Evolutionary conservation across 140 eudicot genomes (phyloP), one percentile per base, ranked within the genome.

Genomic region (Cichorium intybus): DNA sequence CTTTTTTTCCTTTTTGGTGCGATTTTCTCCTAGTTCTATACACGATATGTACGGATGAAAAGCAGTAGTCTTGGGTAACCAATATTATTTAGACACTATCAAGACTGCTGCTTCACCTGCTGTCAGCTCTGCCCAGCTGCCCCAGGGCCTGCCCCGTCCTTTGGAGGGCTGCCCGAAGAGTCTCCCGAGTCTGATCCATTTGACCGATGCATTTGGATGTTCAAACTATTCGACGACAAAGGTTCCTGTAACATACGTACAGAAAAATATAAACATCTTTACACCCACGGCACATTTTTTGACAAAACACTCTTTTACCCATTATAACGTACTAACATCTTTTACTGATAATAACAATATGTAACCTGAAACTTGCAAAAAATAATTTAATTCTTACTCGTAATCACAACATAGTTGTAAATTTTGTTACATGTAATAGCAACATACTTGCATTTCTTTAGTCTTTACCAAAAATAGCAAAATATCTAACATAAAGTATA

Each of bases 151-250:
- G 66, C 60, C 51, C 68, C 78, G 12, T 68, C 81, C 33, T 72
- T 79, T 20, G 70, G 60, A 35, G 82, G 75, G 72, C 77, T 79
- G 52, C 75, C 82, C 23, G 73, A 52, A 27, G 85, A 68, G 49
- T 83, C 78, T 15, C 63, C 80, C 0, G 76, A 74, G 18, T 69
- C 83, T 56, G 80, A 79, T 55, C 73, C 82, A 66, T 79, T 80
- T 61, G 80, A 69, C 62, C 61, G 66, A 56, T 60, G 74, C 50
- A 73, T 72, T 76, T 79, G 85, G 16, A 80, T 64, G 81, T 76
- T 84, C 70, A 79, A 64, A 51, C 78, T 65, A 80, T 49, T 84
- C 6, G 84, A 73, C 18, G 78, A 75, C 34, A 71, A 76, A 55
- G 80, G 75, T 49, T 84, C 92, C 77, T 87, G 86, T 21, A 71